These are phyloP conservation scores for Colletotrichum lentis DNA, from an alignment of 2,329 filamentous ascomycete genomes.

Conservation along the genomic window DNA sequence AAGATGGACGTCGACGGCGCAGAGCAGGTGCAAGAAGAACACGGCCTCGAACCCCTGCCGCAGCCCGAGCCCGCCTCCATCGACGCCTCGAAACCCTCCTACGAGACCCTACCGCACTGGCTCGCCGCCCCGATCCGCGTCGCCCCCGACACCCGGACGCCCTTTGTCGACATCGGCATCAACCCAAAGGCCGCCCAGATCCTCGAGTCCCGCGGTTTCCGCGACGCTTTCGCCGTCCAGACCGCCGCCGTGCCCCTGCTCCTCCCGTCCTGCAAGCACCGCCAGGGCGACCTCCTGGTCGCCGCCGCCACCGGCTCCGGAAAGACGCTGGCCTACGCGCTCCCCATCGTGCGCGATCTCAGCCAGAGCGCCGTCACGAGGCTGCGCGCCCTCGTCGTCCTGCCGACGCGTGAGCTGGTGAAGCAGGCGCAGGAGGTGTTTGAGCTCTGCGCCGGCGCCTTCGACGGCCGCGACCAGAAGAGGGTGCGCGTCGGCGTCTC, in stretches of 20 bases:
- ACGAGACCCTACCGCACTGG: constrained; percentile 83
- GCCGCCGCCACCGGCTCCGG: constrained; percentile 95
- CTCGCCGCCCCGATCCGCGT: constrained; percentile 78
- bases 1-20: constrained; percentile 44
- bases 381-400: constrained; percentile 81
- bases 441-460: constrained; percentile 74
- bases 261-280: constrained; percentile 67
- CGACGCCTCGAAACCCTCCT: constrained; percentile 67
- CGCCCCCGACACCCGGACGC: constrained; percentile 63
- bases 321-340: constrained; percentile 89
- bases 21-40: constrained; percentile 56
- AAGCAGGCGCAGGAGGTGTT: constrained; percentile 83
- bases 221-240: constrained; percentile 80
- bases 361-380: constrained; percentile 70
- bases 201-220: constrained; percentile 74
- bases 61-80: constrained; percentile 74
- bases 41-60: constrained; percentile 82
- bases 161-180: constrained; percentile 73
- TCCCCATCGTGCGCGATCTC: constrained; percentile 84
- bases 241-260: constrained; percentile 82
- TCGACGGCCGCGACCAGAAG: constrained; percentile 64
- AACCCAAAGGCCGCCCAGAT: constrained; percentile 65
- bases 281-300: constrained; percentile 82
- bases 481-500: constrained; percentile 82
- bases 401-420: constrained; percentile 91